Base-by-base conservation (phyloP, 805 yeast species). In the Pichia heedii region DNA sequence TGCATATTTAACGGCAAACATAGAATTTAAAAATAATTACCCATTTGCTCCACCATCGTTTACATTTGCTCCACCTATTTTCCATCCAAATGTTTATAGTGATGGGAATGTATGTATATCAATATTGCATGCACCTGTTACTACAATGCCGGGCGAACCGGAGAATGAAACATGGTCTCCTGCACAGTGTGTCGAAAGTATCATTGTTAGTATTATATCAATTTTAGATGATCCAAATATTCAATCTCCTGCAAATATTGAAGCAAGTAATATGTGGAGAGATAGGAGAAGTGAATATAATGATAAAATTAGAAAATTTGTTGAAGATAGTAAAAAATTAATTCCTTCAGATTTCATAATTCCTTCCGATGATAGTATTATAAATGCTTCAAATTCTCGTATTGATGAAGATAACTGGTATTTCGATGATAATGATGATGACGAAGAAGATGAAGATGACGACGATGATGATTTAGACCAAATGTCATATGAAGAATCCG, bases 131-230 rank as follows among this genome's bases (percentile, higher is more conserved):
- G 85, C 82, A 52, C 84, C 90, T 16, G 97, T 96, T 21, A 95
- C 88, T 59, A 84, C 84, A 18, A 81, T 90, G 41, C 76, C 85
- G 32, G 96, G 87, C 52, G 96, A 89, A 62, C 90, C 89, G 3
- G 95, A 87, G 55, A 81, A 82, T 45, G 97, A 89, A 66, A 88
- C 95, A 18, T 88, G 97, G 97, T 77, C 84, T 19, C 94, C 89
- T 3, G 93, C 86, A 3, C 96, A 89, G 67, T 82, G 93, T 21
- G 97, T 87, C 10, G 97, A 90, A 65, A 71, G 84, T 27, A 96
- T 90, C 10, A 73, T 90, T 56, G 83, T 90, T 43, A 84, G 95
- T 29, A 89, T 90, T 51, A 84, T 90, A 18, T 87, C 96, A 9
- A 72, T 90, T 41, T 73, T 90, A 54, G 95, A 88, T 57, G 97